Evolutionary conservation across 441 rosid species (phyloP).

Genomic region (Flueggea neowawraea): DNA sequence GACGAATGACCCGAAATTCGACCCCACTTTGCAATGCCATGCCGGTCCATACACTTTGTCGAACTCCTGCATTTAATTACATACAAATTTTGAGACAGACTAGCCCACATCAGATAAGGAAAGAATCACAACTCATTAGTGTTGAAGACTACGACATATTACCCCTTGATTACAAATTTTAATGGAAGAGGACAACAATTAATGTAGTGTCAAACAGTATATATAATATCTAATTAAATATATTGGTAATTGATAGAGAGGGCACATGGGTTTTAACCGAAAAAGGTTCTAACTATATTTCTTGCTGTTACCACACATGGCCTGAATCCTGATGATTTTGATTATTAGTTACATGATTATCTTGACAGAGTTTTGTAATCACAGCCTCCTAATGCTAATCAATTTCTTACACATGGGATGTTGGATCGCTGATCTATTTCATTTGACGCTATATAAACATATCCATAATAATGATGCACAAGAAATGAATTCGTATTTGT

Average conservation of each 20-base stretch:
- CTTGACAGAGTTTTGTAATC: neutral
- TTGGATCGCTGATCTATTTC: conserved; percentile 26
- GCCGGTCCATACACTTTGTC: conserved; percentile 43
- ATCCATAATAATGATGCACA: too few species aligned
- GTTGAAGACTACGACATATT: too few species aligned
- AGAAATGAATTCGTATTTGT: too few species aligned
- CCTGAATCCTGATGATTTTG: neutral
- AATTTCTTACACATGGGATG: conserved; percentile 32
- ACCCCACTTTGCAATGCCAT: conserved; percentile 51
- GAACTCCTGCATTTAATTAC: conserved; percentile 31
- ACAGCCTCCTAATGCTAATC: neutral
- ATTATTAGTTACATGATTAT: neutral
- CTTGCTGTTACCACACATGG: neutral
- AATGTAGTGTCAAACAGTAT: neutral
- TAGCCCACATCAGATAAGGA: too few species aligned
- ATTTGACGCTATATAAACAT: neutral
- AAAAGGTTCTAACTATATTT: neutral
- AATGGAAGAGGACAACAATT: neutral
- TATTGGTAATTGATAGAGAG: neutral
- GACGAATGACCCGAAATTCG: conserved; percentile 41
- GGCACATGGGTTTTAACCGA: neutral
- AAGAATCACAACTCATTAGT: too few species aligned
- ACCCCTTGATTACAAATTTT: neutral
- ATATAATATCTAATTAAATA: neutral
- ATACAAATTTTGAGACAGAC: too few species aligned